Base-by-base conservation (phyloP, 2,329 filamentous ascomycete genomes). In the Dryadomyces quercivorus region DNA sequence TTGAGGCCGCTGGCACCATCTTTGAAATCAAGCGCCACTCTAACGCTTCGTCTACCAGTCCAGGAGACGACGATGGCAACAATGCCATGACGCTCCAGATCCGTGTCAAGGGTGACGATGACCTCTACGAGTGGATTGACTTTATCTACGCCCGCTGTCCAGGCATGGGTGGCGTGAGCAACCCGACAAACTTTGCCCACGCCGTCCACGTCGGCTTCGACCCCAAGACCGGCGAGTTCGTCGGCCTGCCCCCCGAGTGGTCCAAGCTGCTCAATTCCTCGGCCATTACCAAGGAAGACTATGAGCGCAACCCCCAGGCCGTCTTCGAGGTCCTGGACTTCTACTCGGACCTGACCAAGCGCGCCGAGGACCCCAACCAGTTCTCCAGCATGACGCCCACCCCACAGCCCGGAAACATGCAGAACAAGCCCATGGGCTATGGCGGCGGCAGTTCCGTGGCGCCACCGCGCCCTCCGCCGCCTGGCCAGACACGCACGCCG, bases 101-200 rank as follows among this genome's bases (percentile, higher is more conserved):
- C 68, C 89, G 87, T 67, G 90, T 97, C 63, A 95, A 96, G 71
- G 86, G 84, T 55, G 93, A 98, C 64, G 92, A 95, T 65, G 93
- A 98, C 62, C 82, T 98, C 53, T 98, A 98, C 69, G 90, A 95
- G 64, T 98, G 93, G 93, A 95, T 97, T 64, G 93, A 98, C 69
- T 88, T 91, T 67, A 94, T 98, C 61, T 97, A 97, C 67, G 90
- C 92, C 62, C 86, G 92, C 60, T 97, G 92, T 68, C 93, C 93
- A 18, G 92, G 89, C 59, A 95, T 97, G 89, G 91, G 93, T 58
- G 93, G 93, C 62, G 93, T 98, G 55, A 96, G 92, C 72, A 96
- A 97, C 69, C 93, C 93, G 6, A 97, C 93, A 60, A 96, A 97
- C 73, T 98, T 98, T 73, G 90, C 87, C 22, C 93, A 98, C 67